A percentile compares a stretch with the other conserved stretches of the same genome.
Conservation (phyloP, 169 alveolate genomes). For the Cryptosporidium felis region DNA sequence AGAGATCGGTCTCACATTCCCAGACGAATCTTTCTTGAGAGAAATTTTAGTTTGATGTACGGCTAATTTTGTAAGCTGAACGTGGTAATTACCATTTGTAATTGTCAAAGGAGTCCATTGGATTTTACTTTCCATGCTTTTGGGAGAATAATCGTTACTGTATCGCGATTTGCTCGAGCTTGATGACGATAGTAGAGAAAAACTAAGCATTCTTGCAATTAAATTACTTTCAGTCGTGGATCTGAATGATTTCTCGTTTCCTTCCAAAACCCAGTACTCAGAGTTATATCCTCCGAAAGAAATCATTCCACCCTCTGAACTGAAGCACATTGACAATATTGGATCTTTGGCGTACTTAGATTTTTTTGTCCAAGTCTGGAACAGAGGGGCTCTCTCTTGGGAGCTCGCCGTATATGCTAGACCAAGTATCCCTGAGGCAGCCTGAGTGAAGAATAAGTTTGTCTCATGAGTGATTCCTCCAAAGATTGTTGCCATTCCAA, state of each 20-base stretch:
- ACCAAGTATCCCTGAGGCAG: slow-evolving; percentile 71
- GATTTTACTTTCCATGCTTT: not conserved
- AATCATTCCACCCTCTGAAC: slow-evolving; percentile 68
- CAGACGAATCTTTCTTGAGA: slow-evolving; percentile 22
- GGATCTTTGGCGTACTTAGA: slow-evolving; percentile 47
- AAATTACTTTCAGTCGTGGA: not conserved
- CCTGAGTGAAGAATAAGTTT: slow-evolving; percentile 48
- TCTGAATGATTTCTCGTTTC: slow-evolving; percentile 35
- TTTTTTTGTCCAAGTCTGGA: slow-evolving; percentile 54
- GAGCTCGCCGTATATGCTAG: slow-evolving; percentile 59
- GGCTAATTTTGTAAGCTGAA: not conserved
- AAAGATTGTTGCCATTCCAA: slow-evolving; percentile 55
- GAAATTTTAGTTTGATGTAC: slow-evolving; percentile 27
- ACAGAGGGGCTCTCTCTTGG: slow-evolving; percentile 64
- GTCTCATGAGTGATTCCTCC: slow-evolving; percentile 70
- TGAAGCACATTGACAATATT: slow-evolving; percentile 54
- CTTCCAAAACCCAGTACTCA: slow-evolving; percentile 33
- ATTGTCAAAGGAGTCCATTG: slow-evolving; percentile 64
- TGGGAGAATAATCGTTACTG: not conserved
- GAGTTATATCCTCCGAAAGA: slow-evolving; percentile 67
- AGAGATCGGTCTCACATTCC: slow-evolving; percentile 14
- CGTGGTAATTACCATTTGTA: slow-evolving; percentile 60
- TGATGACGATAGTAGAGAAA: not conserved
- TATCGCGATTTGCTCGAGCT: not conserved
- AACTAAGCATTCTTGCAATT: slow-evolving; percentile 18